Conservation (phyloP, 805 yeast species). For the Isabelozyma heimii region DNA sequence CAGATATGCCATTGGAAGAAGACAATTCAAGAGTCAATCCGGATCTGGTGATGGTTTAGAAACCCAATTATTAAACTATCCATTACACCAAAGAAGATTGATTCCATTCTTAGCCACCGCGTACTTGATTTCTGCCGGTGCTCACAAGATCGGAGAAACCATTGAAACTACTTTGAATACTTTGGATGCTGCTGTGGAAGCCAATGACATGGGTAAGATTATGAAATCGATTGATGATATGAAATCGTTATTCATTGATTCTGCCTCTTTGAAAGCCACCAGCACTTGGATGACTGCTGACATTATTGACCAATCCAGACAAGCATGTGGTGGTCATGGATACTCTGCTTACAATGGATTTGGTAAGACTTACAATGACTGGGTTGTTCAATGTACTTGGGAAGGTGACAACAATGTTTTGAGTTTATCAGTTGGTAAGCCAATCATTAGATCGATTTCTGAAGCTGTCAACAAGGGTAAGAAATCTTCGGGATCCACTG, state of each 20-base stretch:
- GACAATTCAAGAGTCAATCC: conserved; percentile 37
- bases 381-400: conserved; percentile 51
- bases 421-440: conserved; percentile 40
- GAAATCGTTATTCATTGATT: conserved; percentile 43
- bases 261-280: conserved; percentile 44
- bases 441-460: conserved; percentile 31
- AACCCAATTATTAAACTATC: conserved; percentile 42
- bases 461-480: conserved; percentile 27
- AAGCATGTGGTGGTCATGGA: conserved; percentile 49
- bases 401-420: conserved; percentile 49
- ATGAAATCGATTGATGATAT: conserved; percentile 32
- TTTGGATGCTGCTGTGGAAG: conserved; percentile 37
- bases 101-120: conserved; percentile 43
- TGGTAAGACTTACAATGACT: conserved; percentile 43
- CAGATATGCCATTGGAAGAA: conserved; percentile 45
- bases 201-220: conserved; percentile 29
- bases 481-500: conserved; percentile 31
- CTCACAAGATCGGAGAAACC: conserved; percentile 34
- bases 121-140: conserved; percentile 37
- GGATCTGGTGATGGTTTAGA: conserved; percentile 23
- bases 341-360: conserved; percentile 44
- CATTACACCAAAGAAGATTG: conserved; percentile 45
- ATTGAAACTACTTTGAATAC: conserved; percentile 26
- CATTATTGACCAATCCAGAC: conserved; percentile 41
- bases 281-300: conserved; percentile 44